Percentiles rank a stretch among this genome's conserved stretches.
Evolutionary conservation across 805 yeast species (phyloP).

Genomic region (Metschnikowia henanensis): DNA sequence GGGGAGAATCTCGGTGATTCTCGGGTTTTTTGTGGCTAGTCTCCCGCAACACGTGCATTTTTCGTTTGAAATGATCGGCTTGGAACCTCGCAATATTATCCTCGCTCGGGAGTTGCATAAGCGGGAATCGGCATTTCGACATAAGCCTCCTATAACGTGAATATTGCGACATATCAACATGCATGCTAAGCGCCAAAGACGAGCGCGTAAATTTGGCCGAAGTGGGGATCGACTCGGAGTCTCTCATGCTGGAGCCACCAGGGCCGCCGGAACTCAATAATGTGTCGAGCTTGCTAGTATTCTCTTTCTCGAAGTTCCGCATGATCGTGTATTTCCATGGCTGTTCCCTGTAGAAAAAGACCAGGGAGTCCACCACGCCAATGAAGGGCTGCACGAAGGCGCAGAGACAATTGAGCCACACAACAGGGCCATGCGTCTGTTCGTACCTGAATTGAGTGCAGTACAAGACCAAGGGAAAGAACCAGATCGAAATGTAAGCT

Average conservation of each 20-base stretch:
- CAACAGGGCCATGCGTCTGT: constrained; percentile 47
- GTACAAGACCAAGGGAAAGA: constrained; percentile 72
- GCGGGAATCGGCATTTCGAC: constrained; percentile 40
- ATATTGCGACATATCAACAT: constrained; percentile 30
- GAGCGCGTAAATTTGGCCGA: constrained; percentile 25
- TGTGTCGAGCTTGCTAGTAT: constrained; percentile 27
- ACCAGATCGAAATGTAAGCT: constrained; percentile 79
- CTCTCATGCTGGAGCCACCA: constrained; percentile 13
- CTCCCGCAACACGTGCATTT: not conserved
- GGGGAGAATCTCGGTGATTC: not conserved
- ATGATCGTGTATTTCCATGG: constrained; percentile 66
- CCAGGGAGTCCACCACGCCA: constrained; percentile 74
- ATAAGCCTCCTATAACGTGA: constrained; percentile 41
- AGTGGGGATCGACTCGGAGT: constrained; percentile 25
- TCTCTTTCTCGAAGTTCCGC: constrained; percentile 38
- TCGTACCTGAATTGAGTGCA: constrained; percentile 54
- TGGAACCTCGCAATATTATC: constrained; percentile 27
- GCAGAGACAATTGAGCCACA: constrained; percentile 66
- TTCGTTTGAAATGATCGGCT: constrained; percentile 13
- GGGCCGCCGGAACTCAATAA: constrained; percentile 1
- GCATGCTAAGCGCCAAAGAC: constrained; percentile 30
- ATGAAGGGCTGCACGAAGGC: constrained; percentile 80
- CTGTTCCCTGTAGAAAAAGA: constrained; percentile 72
- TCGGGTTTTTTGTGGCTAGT: not conserved
- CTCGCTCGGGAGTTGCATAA: constrained; percentile 45